Evolutionary conservation across 331 rosid genomes (phyloP).

Genomic region (Prunus yedoensis): DNA sequence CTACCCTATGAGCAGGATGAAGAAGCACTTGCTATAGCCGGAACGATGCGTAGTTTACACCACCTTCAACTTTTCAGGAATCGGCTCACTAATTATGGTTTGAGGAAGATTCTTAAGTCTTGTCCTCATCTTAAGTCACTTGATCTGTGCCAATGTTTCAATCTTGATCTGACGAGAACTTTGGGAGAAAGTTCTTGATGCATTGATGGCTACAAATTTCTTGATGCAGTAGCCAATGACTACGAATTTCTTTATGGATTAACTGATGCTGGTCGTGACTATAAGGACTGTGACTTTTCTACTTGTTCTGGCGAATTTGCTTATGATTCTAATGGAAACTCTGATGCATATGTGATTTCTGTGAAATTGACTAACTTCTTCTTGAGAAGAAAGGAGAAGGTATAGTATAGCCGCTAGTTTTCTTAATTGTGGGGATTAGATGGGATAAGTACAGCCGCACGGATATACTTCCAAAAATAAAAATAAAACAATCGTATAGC

Average conservation of each 20-base stretch:
- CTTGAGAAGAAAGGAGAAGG: too few species aligned
- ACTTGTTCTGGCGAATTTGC: too few species aligned
- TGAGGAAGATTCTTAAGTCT: conserved; percentile 46
- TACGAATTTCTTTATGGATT: not conserved
- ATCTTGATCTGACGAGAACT: conserved; percentile 22
- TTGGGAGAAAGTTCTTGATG: conserved; percentile 6
- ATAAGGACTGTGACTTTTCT: too few species aligned
- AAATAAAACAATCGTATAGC: too few species aligned
- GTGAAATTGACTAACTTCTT: not conserved
- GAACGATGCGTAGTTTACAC: conserved; percentile 27
- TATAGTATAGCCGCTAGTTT: too few species aligned
- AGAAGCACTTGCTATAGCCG: conserved; percentile 37
- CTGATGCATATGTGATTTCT: not conserved
- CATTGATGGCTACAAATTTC: conserved; percentile 5
- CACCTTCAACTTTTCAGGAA: conserved; percentile 32
- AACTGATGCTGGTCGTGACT: too few species aligned
- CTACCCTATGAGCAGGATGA: not conserved
- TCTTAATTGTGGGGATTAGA: too few species aligned
- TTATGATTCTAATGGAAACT: not conserved
- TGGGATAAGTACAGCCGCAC: too few species aligned
- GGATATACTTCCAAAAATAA: too few species aligned
- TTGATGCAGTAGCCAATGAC: not conserved
- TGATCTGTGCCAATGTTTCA: conserved; percentile 40
- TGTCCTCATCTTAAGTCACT: conserved; percentile 45
- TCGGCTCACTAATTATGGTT: conserved; percentile 30